Percentiles rank a stretch among this genome's conserved stretches.
Conservation (phyloP, 768 basidiomycete genomes). For the Trametes cingulata region DNA sequence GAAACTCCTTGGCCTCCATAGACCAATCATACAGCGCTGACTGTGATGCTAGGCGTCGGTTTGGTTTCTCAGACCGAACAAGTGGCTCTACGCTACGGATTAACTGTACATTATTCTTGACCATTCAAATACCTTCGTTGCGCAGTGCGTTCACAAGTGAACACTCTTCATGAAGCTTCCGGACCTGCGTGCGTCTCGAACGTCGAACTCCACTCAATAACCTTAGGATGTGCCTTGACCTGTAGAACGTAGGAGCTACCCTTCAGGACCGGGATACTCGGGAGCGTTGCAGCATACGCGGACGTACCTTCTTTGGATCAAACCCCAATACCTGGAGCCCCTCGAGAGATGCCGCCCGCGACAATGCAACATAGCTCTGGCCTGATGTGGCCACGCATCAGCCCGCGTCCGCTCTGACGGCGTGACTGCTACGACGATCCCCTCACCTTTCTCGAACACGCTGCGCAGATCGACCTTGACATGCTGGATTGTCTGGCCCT, state of each 20-base stretch:
- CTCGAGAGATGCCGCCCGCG: conserved; percentile 53
- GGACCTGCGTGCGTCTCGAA: conserved; percentile 19
- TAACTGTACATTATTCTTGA: conserved; percentile 8
- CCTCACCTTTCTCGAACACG: conserved; percentile 61
- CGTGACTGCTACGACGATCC: not conserved
- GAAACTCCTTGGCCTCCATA: no score
- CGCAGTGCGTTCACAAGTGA: not conserved
- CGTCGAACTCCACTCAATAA: conserved; percentile 44
- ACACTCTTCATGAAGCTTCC: not conserved
- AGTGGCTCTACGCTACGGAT: conserved; percentile 5
- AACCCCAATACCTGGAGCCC: conserved; percentile 56
- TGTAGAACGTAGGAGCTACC: conserved; percentile 13
- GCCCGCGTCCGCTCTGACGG: not conserved
- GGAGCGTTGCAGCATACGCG: not conserved
- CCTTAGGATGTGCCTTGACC: conserved; percentile 47
- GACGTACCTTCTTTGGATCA: conserved; percentile 48
- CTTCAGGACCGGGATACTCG: not conserved
- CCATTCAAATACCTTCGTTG: not conserved
- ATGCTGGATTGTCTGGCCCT: conserved; percentile 70
- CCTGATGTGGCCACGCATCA: conserved; percentile 29
- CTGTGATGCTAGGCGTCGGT: no score
- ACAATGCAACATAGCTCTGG: conserved; percentile 52
- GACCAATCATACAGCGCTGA: no score
- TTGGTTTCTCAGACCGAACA: not conserved
- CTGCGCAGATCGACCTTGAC: conserved; percentile 64